Evolutionary conservation across 805 yeast genomes (phyloP), one percentile per base, ranked within the genome.

Genomic region (Yamadazyma laniorum): DNA sequence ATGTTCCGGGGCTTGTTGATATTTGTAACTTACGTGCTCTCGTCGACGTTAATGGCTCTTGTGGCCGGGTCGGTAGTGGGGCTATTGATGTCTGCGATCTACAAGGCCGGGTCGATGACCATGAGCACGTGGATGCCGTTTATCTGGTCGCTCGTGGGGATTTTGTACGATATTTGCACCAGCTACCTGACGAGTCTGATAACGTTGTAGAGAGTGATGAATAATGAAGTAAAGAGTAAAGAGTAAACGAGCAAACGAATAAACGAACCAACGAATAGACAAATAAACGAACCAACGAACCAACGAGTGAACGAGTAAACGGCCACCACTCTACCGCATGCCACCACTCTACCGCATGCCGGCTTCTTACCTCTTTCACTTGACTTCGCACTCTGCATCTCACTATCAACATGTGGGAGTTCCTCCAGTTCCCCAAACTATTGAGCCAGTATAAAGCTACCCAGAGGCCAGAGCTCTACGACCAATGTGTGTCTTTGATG

Each of bases 121-220:
- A 86, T 93, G 95, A 82, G 95, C 9, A 86, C 97, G 0, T 91
- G 99, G 99, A 79, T 91, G 6, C 98, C 99, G 0, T 73, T 91
- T 48, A 75, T 84, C 39, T 86, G 90, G 79, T 95, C 80, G 0
- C 59, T 84, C 2, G 74, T 84, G 4, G 80, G 79, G 49, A 70
- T 85, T 5, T 54, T 88, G 29, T 85, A 76, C 58, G 78, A 84
- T 53, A 71, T 87, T 25, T 67, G 82, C 23, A 74, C 81, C 6
- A 74, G 85, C 5, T 87, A 84, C 55, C 77, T 85, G 40, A 70
- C 79, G 43, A 74, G 56, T 36, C 47, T 37, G 44, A 45, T 51
- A 23, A 48, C 58, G n/a, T 40, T 56, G 34, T 55, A 41, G 37
- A 12, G 6, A 15, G n/a, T n/a, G n/a, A n/a, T n/a, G n/a, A n/a